Evolutionary conservation across 495 filamentous ascomycete species (phyloP).

Genomic region (Xylaria intraflava): DNA sequence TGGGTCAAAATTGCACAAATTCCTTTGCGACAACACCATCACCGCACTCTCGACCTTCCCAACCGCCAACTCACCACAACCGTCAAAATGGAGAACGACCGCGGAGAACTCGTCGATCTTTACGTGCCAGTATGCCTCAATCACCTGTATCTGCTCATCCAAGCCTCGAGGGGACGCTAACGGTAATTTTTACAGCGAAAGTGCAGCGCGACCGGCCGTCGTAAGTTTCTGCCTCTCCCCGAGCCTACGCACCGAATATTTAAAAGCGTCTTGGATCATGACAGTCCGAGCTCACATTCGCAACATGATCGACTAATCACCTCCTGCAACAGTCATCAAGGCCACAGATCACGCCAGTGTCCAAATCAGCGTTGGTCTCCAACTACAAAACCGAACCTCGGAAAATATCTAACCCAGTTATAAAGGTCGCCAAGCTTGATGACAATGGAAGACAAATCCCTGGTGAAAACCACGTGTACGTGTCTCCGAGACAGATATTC

Average conservation of each 20-base stretch:
- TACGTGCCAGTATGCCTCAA: conserved; percentile 41
- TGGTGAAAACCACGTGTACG: conserved; percentile 90
- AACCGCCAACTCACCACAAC: conserved; percentile 8
- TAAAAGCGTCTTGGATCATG: neutral
- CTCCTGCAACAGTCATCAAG: conserved; percentile 69
- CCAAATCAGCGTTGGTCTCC: conserved; percentile 50
- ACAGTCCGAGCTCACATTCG: neutral
- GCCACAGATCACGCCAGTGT: conserved; percentile 95
- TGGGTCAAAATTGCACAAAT: conserved; percentile 15
- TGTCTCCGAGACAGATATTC: neutral
- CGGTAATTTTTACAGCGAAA: conserved; percentile 60
- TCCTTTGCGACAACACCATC: conserved; percentile 12
- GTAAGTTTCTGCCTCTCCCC: neutral
- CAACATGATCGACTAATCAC: neutral
- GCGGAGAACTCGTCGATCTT: conserved; percentile 99
- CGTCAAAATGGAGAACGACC: conserved; percentile 80
- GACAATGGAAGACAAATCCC: conserved; percentile 92
- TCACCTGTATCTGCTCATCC: neutral
- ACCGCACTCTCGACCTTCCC: conserved; percentile 4
- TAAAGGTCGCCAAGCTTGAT: conserved; percentile 54
- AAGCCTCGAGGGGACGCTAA: conserved; percentile 1
- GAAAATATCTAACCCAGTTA: neutral
- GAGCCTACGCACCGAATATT: neutral
- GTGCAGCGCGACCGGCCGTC: conserved; percentile 85
- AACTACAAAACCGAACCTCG: conserved; percentile 44